phyloP scores from a whole-genome alignment of 345 rosid genomes.

The Durio zibethinus region DNA sequence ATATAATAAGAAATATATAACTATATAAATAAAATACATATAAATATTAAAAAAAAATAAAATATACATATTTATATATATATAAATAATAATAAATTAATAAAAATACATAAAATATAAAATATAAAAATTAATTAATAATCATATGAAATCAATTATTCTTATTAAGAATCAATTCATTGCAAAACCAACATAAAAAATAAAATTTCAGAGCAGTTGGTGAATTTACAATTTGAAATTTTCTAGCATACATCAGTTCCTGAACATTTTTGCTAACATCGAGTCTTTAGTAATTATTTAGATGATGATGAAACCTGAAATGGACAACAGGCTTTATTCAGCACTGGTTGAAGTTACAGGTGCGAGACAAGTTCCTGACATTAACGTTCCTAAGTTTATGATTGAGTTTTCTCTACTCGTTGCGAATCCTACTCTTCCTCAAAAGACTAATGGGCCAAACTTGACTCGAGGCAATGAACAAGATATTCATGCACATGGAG shows the following conservation, averaged over 20 bases:
- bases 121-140: no score
- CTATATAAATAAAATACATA: no score
- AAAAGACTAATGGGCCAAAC: slow-evolving; percentile 51
- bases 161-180: background rate
- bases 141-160: no score
- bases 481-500: no score
- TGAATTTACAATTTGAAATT: background rate
- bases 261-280: slow-evolving; percentile 5
- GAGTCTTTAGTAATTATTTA: slow-evolving; percentile 24
- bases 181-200: background rate
- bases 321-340: slow-evolving; percentile 89
- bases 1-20: no score
- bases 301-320: slow-evolving; percentile 65
- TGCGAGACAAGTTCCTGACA: slow-evolving; percentile 48
- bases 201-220: background rate
- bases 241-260: background rate
- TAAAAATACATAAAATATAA: no score
- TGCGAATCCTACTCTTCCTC: slow-evolving; percentile 57
- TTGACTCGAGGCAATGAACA: no score
- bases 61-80: no score
- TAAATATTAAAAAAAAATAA: no score
- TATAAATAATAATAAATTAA: no score
- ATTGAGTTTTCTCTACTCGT: slow-evolving; percentile 56
- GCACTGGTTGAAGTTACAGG: slow-evolving; percentile 99
- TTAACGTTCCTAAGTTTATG: slow-evolving; percentile 45